Evolutionary conservation across 805 yeast species (phyloP), one percentile per base, ranked within the genome.

Genomic region (Grigorovia yakushimaensis): DNA sequence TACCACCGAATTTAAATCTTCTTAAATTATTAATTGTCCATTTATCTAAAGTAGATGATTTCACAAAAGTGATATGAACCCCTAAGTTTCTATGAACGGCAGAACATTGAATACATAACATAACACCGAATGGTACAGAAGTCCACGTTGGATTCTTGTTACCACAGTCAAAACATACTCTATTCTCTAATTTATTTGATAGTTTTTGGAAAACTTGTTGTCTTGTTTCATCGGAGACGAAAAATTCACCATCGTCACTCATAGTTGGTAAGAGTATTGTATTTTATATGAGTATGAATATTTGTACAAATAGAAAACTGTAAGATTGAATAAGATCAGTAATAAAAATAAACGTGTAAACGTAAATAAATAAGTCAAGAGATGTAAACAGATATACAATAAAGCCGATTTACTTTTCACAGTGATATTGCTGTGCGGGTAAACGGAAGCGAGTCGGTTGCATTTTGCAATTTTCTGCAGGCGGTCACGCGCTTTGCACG

Each of bases 61-160:
- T 87, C 49, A 93, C 98, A 71, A 93, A 93, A 37, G 97, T 79
- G 59, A 93, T 82, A 65, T 93, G 98, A 37, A 89, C 97, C 50
- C 98, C 98, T 69, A 93, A 68, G 65, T 88, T 88, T 67, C 98
- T 79, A 71, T 93, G 98, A 45, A 84, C 88, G 3, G 98, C 89
- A 46, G 96, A 85, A 67, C 98, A 93, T 65, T 93, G 95, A 51
- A 89, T 74, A 71, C 98, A 93, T 49, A 93, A 70, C 64, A 89
- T 77, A 45, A 89, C 85, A 47, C 97, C 98, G 67, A 87, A 91
- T 13, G 98, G 96, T 47, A 91, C 88, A 13, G 98, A 91, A 3
- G 98, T 87, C 98, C 98, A 93, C 0, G 98, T 88, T 36, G 98
- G 98, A 65, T 89, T 89, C 62, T 85, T 88, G 57, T 89, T 85